These are phyloP conservation scores for Syzygium oleosum DNA, from an alignment of 345 rosid species.

Conservation along the genomic window DNA sequence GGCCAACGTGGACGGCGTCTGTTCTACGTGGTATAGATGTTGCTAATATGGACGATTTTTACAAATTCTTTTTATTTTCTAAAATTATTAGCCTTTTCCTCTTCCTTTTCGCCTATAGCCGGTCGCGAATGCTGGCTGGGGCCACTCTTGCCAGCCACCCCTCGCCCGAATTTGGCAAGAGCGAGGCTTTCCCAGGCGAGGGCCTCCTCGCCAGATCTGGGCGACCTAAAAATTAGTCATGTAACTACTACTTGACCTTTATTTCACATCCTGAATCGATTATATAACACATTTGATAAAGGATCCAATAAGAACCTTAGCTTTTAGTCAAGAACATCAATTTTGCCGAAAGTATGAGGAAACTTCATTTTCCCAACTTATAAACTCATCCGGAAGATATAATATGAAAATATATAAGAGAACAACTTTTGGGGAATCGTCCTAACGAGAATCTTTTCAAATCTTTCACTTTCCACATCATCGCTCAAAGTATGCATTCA, in stretches of 20 bases:
- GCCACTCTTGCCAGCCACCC: background rate
- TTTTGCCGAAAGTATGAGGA: background rate
- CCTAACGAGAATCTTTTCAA: background rate
- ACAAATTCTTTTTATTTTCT: background rate
- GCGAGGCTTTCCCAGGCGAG: background rate
- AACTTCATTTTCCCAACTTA: background rate
- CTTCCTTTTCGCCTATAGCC: background rate
- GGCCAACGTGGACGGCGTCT: no score
- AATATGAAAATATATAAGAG: background rate
- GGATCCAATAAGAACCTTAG: background rate
- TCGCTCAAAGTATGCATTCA: background rate
- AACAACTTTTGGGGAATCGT: background rate
- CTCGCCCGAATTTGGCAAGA: background rate
- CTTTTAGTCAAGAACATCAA: background rate
- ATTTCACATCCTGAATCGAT: background rate
- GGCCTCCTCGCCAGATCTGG: background rate
- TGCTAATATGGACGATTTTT: fast-evolving
- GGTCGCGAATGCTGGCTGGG: background rate
- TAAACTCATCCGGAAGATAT: background rate
- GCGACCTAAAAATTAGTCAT: background rate
- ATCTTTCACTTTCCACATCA: background rate
- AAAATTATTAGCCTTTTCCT: no score
- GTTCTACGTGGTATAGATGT: fast-evolving
- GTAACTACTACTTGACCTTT: background rate
- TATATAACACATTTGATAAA: background rate